Percentiles rank a stretch among this genome's conserved stretches.
Conservation (phyloP, 306 rosid genomes). For the Sicyos edulis region DNA sequence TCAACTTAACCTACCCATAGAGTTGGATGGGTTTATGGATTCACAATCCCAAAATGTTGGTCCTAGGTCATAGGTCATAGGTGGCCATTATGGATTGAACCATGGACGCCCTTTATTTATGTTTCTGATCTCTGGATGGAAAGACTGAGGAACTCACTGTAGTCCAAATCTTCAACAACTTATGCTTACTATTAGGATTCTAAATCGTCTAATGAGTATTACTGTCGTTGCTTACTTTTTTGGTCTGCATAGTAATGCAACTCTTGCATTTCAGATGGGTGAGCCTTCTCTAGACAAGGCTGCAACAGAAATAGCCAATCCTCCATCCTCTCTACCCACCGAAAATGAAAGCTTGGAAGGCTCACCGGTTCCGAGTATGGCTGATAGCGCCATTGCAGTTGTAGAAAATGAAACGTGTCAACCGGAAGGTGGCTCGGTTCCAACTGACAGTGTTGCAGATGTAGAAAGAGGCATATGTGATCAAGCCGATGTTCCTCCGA, state of each 20-base stretch:
- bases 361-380: slow-evolving; percentile 9
- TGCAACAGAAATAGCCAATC: background rate
- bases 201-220: too few relatives aligned
- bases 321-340: slow-evolving; percentile 3
- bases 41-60: too few relatives aligned
- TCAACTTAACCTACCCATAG: too few relatives aligned
- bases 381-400: slow-evolving; percentile 15
- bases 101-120: too few relatives aligned
- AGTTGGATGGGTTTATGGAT: too few relatives aligned
- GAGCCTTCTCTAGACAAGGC: slow-evolving; percentile 15
- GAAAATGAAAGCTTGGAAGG: slow-evolving; percentile 9
- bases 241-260: background rate
- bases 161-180: too few relatives aligned
- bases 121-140: too few relatives aligned
- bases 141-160: too few relatives aligned
- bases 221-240: too few relatives aligned
- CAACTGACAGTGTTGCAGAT: background rate
- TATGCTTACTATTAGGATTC: too few relatives aligned
- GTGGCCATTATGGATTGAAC: too few relatives aligned
- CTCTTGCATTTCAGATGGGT: slow-evolving; percentile 11
- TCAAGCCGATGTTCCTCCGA: background rate
- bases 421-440: background rate
- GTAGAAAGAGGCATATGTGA: background rate
- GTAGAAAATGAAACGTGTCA: slow-evolving; percentile 6
- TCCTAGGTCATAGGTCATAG: too few relatives aligned